phyloP scores from a whole-genome alignment of 345 rosid genomes.

The Camelina sativa region DNA sequence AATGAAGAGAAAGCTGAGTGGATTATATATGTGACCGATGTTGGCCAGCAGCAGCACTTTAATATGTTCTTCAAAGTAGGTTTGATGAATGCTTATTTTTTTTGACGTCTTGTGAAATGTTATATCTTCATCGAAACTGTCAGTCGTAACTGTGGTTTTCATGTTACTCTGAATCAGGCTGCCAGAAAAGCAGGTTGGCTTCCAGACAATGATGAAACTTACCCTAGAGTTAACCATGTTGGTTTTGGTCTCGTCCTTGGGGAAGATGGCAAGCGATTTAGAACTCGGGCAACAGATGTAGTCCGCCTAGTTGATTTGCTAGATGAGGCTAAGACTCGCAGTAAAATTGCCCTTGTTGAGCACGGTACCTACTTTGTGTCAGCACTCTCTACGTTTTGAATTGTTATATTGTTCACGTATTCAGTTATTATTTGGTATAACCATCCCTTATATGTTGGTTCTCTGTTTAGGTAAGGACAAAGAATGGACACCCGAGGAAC shows the following conservation, averaged over 20 bases:
- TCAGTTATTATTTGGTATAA: constrained; percentile 6
- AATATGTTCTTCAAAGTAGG: constrained; percentile 89
- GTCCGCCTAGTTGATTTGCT: constrained; percentile 93
- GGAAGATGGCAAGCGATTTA: constrained; percentile 90
- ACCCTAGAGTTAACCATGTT: constrained; percentile 82
- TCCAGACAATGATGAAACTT: constrained; percentile 56
- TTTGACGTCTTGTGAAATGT: constrained; percentile 6
- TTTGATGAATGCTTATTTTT: constrained; percentile 27
- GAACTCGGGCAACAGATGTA: constrained; percentile 85
- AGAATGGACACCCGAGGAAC: constrained; percentile 87
- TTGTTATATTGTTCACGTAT: constrained; percentile 29
- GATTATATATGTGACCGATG: constrained; percentile 97
- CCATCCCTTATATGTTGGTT: constrained; percentile 21
- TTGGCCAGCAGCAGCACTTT: constrained; percentile 95
- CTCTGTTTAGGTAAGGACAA: constrained; percentile 67
- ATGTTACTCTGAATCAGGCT: constrained; percentile 60
- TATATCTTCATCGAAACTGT: constrained; percentile 16
- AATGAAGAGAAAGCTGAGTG: constrained; percentile 95
- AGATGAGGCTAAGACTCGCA: constrained; percentile 90
- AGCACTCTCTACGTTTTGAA: constrained; percentile 7
- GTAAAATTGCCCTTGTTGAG: constrained; percentile 73
- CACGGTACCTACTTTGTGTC: constrained; percentile 60
- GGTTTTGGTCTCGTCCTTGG: constrained; percentile 97
- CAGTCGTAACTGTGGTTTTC: constrained; percentile 16
- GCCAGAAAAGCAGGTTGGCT: constrained; percentile 92